Base-by-base conservation (phyloP, 2,329 filamentous ascomycete genomes). In the Penicillium palitans region DNA sequence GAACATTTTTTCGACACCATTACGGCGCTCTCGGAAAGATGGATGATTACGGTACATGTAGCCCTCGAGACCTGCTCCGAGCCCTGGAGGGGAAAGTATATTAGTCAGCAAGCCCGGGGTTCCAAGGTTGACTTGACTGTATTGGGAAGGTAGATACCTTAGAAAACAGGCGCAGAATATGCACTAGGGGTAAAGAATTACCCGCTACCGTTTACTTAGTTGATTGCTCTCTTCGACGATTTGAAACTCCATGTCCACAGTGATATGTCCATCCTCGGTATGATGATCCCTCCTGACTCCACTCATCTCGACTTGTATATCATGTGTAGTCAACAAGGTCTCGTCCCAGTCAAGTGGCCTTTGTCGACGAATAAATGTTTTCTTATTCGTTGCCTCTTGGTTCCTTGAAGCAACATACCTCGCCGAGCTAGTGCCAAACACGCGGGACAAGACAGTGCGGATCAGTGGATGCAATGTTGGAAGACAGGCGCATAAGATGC, bases 1-100 rank as follows among this genome's bases (percentile, higher is more conserved):
- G 68, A 73, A 61, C 77, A 79, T 67, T 78, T 76, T 68, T 72
- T 73, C 54, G 77, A 68, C 61, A 78, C 74, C 75, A 77, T 77
- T 68, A 65, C 67, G 65, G 48, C 49, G 56, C 62, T 46, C 35
- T 44, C 48, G 47, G 45, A 61, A 59, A 49, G 41, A 57, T 52
- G 39, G 33, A 49, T 53, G 29, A 53, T 61, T 29, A 13, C 27
- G 44, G 37, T 55, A 21, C 27, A 35, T 42, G 29, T 31, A 40
- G 24, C 33, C 13, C 25, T 52, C 17, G 13, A 39, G 12, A 27
- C 47, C 27, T 12, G 35, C 33, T 17, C 31, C 21, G 17, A 17
- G 17, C 19, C 25, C 31, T 33, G 33, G 44, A 35, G 45, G 53
- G 53, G 53, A 49, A 41, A 27, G 19, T 13, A 17, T 19, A 6